These are phyloP conservation scores for Coniochaeta prunicola DNA, from an alignment of 2,329 filamentous ascomycete genomes.

Conservation along the genomic window DNA sequence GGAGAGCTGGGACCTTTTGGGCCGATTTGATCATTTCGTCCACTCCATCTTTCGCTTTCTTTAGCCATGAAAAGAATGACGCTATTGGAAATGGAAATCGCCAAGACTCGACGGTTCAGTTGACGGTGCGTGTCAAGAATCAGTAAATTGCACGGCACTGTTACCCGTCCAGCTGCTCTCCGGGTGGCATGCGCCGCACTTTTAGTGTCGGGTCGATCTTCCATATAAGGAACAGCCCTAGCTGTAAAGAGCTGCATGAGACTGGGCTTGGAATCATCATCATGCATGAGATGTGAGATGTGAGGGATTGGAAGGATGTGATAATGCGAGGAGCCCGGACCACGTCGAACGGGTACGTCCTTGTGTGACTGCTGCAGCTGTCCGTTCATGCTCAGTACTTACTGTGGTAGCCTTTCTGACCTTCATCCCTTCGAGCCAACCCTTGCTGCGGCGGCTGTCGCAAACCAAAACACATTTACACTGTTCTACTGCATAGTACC, in stretches of 20 bases:
- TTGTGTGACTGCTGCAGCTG: neutral
- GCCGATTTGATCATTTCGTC: too few species aligned
- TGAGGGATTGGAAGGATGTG: too few species aligned
- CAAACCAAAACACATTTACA: neutral
- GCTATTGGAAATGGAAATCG: neutral
- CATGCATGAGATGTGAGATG: neutral
- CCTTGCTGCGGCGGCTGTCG: neutral
- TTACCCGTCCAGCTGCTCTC: neutral
- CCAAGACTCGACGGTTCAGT: neutral
- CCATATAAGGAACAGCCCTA: neutral
- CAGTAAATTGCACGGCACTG: neutral
- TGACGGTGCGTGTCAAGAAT: neutral
- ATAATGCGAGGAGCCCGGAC: neutral
- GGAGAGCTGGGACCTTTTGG: too few species aligned
- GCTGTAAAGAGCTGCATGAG: neutral
- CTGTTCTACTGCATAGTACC: too few species aligned
- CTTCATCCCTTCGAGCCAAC: neutral
- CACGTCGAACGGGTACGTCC: neutral
- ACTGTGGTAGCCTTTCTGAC: too few species aligned
- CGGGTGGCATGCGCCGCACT: neutral
- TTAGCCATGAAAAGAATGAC: neutral
- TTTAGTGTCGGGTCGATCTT: conserved; percentile 1
- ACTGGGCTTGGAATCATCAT: neutral
- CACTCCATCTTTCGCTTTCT: neutral
- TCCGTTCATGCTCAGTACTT: too few species aligned